Evolutionary conservation across 2,329 filamentous ascomycete genomes (phyloP).

Genomic region (Helotiales sp.): DNA sequence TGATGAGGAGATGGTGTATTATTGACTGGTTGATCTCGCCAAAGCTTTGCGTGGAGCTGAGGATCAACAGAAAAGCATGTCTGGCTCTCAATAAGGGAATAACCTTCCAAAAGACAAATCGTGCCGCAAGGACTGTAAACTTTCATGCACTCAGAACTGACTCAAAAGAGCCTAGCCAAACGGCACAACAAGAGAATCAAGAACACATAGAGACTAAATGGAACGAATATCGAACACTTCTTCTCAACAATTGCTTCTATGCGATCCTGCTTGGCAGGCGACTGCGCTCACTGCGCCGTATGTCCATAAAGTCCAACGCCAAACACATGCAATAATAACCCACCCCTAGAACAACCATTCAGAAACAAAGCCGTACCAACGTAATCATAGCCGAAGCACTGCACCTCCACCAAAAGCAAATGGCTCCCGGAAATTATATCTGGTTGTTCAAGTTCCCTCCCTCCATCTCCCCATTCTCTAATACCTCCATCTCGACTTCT

Average conservation of each 20-base stretch:
- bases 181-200: too few species aligned
- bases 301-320: slow-evolving; percentile 31
- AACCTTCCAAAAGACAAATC: too few species aligned
- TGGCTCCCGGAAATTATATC: slow-evolving; percentile 13
- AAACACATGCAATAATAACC: slow-evolving; percentile 31
- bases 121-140: too few species aligned
- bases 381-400: slow-evolving; percentile 20
- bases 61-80: too few species aligned
- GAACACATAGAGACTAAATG: background rate
- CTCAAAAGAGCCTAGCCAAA: too few species aligned
- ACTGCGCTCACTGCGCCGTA: slow-evolving; percentile 26
- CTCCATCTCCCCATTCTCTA: slow-evolving; percentile 36
- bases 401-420: background rate
- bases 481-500: slow-evolving; percentile 38
- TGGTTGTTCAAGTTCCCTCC: slow-evolving; percentile 28
- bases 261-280: slow-evolving; percentile 20
- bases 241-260: slow-evolving; percentile 29
- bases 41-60: too few species aligned
- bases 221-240: background rate
- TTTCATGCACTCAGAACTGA: too few species aligned
- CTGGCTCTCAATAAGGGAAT: too few species aligned
- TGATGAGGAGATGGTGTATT: too few species aligned
- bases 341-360: slow-evolving; percentile 25
- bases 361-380: slow-evolving; percentile 24
- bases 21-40: too few species aligned